A percentile compares a stretch with the other conserved stretches of the same genome.
Evolutionary conservation across 2,329 filamentous ascomycete species (phyloP).

Genomic region (Dactylellina drechsleri): DNA sequence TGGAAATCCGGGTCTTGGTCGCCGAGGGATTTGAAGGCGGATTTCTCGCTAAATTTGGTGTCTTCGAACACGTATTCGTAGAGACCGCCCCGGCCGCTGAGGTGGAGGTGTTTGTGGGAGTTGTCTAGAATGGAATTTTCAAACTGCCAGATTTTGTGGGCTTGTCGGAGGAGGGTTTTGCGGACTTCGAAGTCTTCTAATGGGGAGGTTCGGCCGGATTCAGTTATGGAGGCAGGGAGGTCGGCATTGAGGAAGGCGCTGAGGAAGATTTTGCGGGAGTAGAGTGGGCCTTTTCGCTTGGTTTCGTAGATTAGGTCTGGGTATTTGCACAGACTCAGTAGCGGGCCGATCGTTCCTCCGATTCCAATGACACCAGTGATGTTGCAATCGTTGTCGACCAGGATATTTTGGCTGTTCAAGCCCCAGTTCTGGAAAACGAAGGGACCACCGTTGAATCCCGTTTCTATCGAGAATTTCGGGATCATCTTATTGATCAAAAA

Average conservation of each 20-base stretch:
- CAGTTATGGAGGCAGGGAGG: conserved; percentile 15
- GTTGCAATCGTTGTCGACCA: conserved; percentile 51
- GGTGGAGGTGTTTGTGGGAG: conserved; percentile 45
- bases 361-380: conserved; percentile 43
- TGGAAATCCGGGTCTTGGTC: conserved; percentile 51
- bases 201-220: conserved; percentile 6
- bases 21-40: conserved; percentile 44
- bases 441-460: conserved; percentile 45
- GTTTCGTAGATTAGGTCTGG: conserved; percentile 54
- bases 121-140: conserved; percentile 51
- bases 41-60: conserved; percentile 47
- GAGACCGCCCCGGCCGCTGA: conserved; percentile 44
- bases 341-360: conserved; percentile 37
- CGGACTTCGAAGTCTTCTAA: conserved; percentile 45
- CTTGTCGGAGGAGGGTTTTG: conserved; percentile 26
- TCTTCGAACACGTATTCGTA: conserved; percentile 54
- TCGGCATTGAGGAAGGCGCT: conserved; percentile 39
- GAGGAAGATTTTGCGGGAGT: conserved; percentile 51
- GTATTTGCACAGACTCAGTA: conserved; percentile 46
- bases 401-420: conserved; percentile 19
- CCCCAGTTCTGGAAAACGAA: conserved; percentile 55
- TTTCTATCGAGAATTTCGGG: conserved; percentile 51
- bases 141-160: conserved; percentile 53
- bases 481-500: conserved; percentile 55
- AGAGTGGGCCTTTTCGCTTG: conserved; percentile 45